These are phyloP conservation scores for Rasamsonia emersonii DNA, from an alignment of 2,329 filamentous ascomycete species.

Conservation along the genomic window DNA sequence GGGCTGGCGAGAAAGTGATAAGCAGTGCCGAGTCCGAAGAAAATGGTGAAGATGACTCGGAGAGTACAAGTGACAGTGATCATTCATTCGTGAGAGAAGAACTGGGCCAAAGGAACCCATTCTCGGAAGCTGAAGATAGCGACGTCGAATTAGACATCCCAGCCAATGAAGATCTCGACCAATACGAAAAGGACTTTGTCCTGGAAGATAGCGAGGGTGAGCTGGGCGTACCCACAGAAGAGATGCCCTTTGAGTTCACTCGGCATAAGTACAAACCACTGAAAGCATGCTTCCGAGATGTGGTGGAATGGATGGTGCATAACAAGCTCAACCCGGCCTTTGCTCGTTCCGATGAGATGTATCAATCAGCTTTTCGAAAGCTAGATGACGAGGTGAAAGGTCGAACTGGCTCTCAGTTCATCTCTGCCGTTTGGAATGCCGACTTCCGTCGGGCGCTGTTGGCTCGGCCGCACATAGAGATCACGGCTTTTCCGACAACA, in stretches of 20 bases:
- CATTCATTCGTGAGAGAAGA: conserved; percentile 11
- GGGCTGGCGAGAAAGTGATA: conserved; percentile 32
- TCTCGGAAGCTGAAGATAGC: conserved; percentile 16
- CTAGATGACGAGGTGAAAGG: conserved; percentile 62
- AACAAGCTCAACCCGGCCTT: conserved; percentile 69
- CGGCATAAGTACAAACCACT: conserved; percentile 57
- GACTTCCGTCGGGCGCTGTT: conserved; percentile 59
- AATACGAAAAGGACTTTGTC: conserved; percentile 57
- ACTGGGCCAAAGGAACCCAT: conserved; percentile 11
- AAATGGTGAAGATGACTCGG: conserved; percentile 13
- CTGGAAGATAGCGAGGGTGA: conserved; percentile 52
- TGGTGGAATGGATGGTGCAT: conserved; percentile 73
- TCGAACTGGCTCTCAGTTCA: conserved; percentile 61
- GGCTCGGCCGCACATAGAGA: conserved; percentile 55
- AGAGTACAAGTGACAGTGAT: conserved; percentile 13
- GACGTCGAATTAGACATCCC: conserved; percentile 21
- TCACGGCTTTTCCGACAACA: conserved; percentile 37
- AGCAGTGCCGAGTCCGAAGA: conserved; percentile 17
- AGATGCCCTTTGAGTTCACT: conserved; percentile 63
- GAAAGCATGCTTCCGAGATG: conserved; percentile 64
- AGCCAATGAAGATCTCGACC: conserved; percentile 40
- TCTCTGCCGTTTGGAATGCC: conserved; percentile 60
- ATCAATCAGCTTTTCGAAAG: conserved; percentile 60
- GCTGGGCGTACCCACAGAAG: conserved; percentile 47
- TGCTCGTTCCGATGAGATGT: conserved; percentile 53